Conservation (phyloP, 2,329 filamentous ascomycete species). For the Aspergillus amoenus region DNA sequence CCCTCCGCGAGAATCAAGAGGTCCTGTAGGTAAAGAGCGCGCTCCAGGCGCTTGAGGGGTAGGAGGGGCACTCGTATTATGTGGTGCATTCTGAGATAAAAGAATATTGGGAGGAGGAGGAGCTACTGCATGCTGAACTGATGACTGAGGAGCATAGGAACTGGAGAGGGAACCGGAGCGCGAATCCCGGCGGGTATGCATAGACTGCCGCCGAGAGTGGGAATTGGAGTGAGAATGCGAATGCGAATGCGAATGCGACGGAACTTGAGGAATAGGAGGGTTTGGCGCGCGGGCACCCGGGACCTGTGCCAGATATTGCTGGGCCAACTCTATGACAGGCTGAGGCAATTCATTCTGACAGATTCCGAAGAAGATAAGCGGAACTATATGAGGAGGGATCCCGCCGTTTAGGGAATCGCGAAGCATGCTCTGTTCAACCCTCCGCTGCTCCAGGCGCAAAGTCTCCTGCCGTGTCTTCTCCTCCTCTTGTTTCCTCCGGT, state of each 20-base stretch:
- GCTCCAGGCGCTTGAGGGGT: constrained; percentile 15
- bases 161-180: constrained; percentile 29
- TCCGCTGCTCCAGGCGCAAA: constrained; percentile 69
- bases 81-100: constrained; percentile 26
- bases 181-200: constrained; percentile 22
- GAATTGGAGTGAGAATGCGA: constrained; percentile 11
- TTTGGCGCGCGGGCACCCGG: constrained; percentile 24
- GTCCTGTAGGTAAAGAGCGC: constrained; percentile 18
- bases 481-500: constrained; percentile 64
- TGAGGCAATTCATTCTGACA: constrained; percentile 61
- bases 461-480: constrained; percentile 65
- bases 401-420: constrained; percentile 67
- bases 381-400: constrained; percentile 72
- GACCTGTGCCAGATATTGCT: constrained; percentile 59
- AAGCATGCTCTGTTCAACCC: constrained; percentile 71
- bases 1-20: constrained; percentile 16
- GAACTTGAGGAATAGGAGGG: constrained; percentile 19
- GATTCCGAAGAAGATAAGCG: constrained; percentile 72
- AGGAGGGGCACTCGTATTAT: constrained; percentile 12
- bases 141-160: constrained; percentile 29
- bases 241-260: constrained; percentile 16
- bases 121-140: constrained; percentile 15
- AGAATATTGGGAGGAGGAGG: constrained; percentile 17
- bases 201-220: constrained; percentile 20
- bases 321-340: constrained; percentile 65